A percentile compares a stretch with the other conserved stretches of the same genome.
Evolutionary conservation across 805 yeast species (phyloP).

Genomic region (Candida morakotiae): DNA sequence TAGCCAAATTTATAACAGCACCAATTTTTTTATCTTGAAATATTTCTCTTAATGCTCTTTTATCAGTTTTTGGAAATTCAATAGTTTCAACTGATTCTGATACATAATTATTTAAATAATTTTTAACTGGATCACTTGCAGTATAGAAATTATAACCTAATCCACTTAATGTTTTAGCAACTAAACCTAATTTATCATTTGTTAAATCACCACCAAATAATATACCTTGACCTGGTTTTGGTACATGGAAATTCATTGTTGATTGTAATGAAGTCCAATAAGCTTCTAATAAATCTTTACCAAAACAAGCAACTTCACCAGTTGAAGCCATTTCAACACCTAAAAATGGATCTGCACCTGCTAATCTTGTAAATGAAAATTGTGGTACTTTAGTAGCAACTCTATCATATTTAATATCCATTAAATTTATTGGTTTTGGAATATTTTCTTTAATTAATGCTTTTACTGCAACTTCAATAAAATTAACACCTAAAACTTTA

Average conservation of each 20-base stretch:
- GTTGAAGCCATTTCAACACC: slow-evolving; percentile 99
- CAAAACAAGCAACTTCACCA: slow-evolving; percentile 98
- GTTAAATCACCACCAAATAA: slow-evolving; percentile 92
- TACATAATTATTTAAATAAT: slow-evolving; percentile 55
- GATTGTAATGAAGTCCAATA: slow-evolving; percentile 98
- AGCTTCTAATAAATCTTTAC: slow-evolving; percentile 79
- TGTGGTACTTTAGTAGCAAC: slow-evolving; percentile 88
- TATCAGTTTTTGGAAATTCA: slow-evolving; percentile 90
- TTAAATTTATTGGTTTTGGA: slow-evolving; percentile 78
- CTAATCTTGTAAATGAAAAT: slow-evolving; percentile 95
- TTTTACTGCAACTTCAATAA: slow-evolving; percentile 90
- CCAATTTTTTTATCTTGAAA: slow-evolving; percentile 83
- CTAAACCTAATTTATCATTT: slow-evolving; percentile 64
- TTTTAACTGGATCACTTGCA: slow-evolving; percentile 68
- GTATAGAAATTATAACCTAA: slow-evolving; percentile 81
- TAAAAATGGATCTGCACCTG: slow-evolving; percentile 98
- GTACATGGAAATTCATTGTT: slow-evolving; percentile 94
- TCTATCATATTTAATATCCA: slow-evolving; percentile 69
- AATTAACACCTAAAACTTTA: slow-evolving; percentile 90
- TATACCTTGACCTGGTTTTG: slow-evolving; percentile 84
- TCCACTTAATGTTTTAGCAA: slow-evolving; percentile 63
- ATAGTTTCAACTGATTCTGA: slow-evolving; percentile 56
- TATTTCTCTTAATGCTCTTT: slow-evolving; percentile 88
- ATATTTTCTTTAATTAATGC: slow-evolving; percentile 74
- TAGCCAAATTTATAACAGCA: slow-evolving; percentile 89